Evolutionary conservation across 2,329 filamentous ascomycete genomes (phyloP).

Genomic region (Aspergillus ruber): DNA sequence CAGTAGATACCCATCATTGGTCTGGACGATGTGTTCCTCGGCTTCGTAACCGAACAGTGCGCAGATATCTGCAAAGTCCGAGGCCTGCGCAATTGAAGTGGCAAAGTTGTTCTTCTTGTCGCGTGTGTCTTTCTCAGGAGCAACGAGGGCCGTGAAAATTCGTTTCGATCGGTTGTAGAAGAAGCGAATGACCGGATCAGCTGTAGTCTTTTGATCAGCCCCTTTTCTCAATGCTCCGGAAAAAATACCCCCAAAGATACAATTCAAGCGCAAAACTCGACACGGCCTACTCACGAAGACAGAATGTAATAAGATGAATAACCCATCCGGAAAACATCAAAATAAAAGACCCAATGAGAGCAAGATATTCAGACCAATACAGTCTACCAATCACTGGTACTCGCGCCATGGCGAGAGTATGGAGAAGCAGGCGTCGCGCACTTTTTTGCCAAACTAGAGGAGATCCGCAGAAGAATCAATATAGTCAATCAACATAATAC

Average conservation of each 20-base stretch:
- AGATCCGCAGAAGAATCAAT: background rate
- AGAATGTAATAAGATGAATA: constrained; percentile 78
- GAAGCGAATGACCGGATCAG: constrained; percentile 71
- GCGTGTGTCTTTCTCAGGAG: constrained; percentile 61
- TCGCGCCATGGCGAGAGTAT: constrained; percentile 43
- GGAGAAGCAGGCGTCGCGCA: too few relatives aligned
- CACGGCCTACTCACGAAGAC: constrained; percentile 61
- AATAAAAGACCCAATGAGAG: constrained; percentile 74
- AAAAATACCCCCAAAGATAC: background rate
- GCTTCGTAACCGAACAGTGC: constrained; percentile 84
- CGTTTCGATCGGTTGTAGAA: constrained; percentile 76
- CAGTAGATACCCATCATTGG: constrained; percentile 85
- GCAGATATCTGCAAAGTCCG: constrained; percentile 93
- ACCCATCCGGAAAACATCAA: constrained; percentile 76
- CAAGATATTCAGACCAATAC: constrained; percentile 70
- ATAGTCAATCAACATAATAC: background rate
- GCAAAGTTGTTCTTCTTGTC: constrained; percentile 66
- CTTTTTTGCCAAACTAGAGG: background rate
- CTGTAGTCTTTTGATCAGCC: constrained; percentile 38
- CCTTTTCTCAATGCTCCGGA: background rate
- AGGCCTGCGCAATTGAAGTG: constrained; percentile 71
- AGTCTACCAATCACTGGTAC: constrained; percentile 60
- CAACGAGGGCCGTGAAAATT: constrained; percentile 72
- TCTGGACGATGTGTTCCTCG: constrained; percentile 94
- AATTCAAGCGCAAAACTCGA: background rate